A percentile compares a stretch with the other conserved stretches of the same genome.
Conservation (phyloP, 129 eudicot genomes). For the Oenanthe sinensis region DNA sequence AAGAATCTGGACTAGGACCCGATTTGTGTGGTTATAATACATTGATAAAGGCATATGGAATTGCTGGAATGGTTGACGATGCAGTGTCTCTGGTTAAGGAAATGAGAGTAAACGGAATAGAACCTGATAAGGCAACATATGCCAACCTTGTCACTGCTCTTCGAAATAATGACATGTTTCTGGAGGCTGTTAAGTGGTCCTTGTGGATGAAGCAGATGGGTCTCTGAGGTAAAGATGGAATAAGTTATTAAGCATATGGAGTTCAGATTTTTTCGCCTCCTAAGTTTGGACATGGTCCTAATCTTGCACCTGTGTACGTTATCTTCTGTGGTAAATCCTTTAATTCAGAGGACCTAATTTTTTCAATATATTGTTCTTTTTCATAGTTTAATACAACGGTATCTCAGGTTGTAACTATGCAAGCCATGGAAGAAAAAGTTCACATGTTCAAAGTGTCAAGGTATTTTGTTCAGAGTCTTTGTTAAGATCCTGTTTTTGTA, state of each 20-base stretch:
- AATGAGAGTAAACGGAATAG: conserved; percentile 69
- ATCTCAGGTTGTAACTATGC: background rate
- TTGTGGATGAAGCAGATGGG: conserved; percentile 97
- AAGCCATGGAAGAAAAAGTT: background rate
- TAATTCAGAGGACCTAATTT: background rate
- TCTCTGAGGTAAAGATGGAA: conserved; percentile 25
- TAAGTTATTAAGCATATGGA: background rate
- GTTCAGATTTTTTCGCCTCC: conserved; percentile 6
- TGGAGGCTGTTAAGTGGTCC: conserved; percentile 96
- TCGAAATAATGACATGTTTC: conserved; percentile 64
- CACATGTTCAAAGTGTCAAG: background rate
- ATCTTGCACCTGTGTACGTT: background rate
- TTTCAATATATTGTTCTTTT: background rate
- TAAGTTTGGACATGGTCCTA: background rate
- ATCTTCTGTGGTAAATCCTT: background rate
- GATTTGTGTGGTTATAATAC: conserved; percentile 92
- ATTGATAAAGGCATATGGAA: conserved; percentile 88
- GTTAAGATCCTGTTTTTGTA: background rate
- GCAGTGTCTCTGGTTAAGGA: conserved; percentile 71
- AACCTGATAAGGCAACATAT: conserved; percentile 69
- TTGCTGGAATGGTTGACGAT: conserved; percentile 94
- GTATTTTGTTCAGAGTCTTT: background rate
- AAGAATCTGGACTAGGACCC: conserved; percentile 59
- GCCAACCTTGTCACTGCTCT: conserved; percentile 55
- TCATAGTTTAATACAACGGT: background rate